Evolutionary conservation across 148 eudicot genomes (phyloP).

Genomic region (Euryodendron excelsum): DNA sequence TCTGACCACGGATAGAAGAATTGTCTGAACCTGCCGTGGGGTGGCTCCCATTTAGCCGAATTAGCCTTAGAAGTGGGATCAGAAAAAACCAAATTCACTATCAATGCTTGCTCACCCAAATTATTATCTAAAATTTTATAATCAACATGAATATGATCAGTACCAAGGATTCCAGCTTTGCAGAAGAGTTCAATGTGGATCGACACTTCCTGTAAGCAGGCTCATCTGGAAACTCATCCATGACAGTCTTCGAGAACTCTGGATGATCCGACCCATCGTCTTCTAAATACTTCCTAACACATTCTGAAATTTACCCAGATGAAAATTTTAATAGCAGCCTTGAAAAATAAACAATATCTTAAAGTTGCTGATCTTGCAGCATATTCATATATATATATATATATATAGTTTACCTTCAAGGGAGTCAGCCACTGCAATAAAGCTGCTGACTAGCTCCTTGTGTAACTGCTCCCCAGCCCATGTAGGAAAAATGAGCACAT

Average conservation of each 20-base stretch:
- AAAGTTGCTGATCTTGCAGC: too few relatives aligned
- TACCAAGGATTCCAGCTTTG: slow-evolving; percentile 56
- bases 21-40: slow-evolving; percentile 56
- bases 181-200: slow-evolving; percentile 47
- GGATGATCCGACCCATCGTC: slow-evolving; percentile 37
- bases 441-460: slow-evolving; percentile 46
- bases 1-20: slow-evolving; percentile 69
- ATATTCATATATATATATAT: too few relatives aligned
- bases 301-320: slow-evolving; percentile 33
- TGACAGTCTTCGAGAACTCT: slow-evolving; percentile 39
- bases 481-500: slow-evolving; percentile 49
- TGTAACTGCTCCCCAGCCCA: slow-evolving; percentile 76
- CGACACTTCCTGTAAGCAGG: slow-evolving; percentile 58
- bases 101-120: background rate
- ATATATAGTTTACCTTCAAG: slow-evolving; percentile 73
- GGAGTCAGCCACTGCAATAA: slow-evolving; percentile 48
- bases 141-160: too few relatives aligned
- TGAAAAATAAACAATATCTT: background rate
- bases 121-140: background rate
- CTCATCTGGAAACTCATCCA: slow-evolving; percentile 60
- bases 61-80: slow-evolving; percentile 32
- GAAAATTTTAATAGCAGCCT: background rate
- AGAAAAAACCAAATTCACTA: background rate
- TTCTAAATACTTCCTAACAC: slow-evolving; percentile 52
- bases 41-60: slow-evolving; percentile 75